These are phyloP conservation scores for Schwanniomyces pseudopolymorphus DNA, from an alignment of 805 yeast genomes.

Conservation along the genomic window DNA sequence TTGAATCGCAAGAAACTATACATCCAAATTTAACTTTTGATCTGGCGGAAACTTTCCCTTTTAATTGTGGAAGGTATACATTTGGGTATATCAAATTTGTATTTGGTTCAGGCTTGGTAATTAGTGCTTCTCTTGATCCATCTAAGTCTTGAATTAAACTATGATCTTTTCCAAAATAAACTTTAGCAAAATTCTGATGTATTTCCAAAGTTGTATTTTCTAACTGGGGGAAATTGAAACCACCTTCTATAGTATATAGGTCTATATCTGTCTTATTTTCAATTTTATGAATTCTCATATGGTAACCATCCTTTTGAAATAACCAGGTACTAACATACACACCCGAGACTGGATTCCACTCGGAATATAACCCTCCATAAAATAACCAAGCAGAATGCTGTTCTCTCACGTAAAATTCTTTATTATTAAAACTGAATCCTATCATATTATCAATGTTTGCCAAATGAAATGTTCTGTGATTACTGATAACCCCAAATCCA, in stretches of 20 bases:
- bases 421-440: slow-evolving; percentile 9
- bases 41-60: slow-evolving; percentile 2
- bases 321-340: slow-evolving; percentile 9
- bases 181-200: neutral
- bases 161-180: neutral
- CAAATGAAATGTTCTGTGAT: slow-evolving; percentile 5
- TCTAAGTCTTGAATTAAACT: neutral
- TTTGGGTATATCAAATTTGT: slow-evolving; percentile 8
- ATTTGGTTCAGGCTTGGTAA: slow-evolving; percentile 11
- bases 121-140: slow-evolving; percentile 3
- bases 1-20: neutral
- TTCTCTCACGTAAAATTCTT: slow-evolving; percentile 5
- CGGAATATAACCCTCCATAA: slow-evolving; percentile 4
- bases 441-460: slow-evolving; percentile 11
- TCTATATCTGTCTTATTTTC: slow-evolving; percentile 3
- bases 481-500: slow-evolving; percentile 9
- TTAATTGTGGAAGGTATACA: slow-evolving; percentile 9
- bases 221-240: slow-evolving; percentile 7
- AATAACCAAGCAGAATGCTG: neutral
- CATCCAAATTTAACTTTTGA: slow-evolving; percentile 1
- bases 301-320: slow-evolving; percentile 6
- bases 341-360: slow-evolving; percentile 8
- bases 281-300: slow-evolving; percentile 9
- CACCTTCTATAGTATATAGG: slow-evolving; percentile 11
- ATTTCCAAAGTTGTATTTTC: neutral